Evolutionary conservation across 495 filamentous ascomycete genomes (phyloP).

Genomic region (Talaromyces nanjingensis): DNA sequence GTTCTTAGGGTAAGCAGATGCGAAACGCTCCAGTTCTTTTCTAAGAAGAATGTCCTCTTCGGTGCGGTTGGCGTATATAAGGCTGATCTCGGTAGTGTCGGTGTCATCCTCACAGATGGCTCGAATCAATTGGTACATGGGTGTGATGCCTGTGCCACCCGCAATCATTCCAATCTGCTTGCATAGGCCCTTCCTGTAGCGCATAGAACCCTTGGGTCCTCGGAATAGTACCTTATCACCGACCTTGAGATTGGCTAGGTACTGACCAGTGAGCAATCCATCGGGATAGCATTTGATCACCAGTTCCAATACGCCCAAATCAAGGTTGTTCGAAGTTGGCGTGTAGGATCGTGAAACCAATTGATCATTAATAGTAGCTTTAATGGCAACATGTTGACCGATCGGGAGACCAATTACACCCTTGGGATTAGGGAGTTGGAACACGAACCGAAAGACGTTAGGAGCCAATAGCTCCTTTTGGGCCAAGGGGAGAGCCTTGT

Average conservation of each 20-base stretch:
- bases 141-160: constrained; percentile 10
- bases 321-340: constrained; percentile 44
- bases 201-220: constrained; percentile 43
- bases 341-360: constrained; percentile 42
- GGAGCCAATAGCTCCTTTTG: constrained; percentile 34
- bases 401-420: constrained; percentile 44
- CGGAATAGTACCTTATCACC: constrained; percentile 39
- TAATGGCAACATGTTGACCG: constrained; percentile 48
- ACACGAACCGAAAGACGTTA: constrained; percentile 42
- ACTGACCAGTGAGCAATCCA: constrained; percentile 39
- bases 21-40: constrained; percentile 42
- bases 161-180: constrained; percentile 24
- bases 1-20: constrained; percentile 27
- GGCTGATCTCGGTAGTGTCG: constrained; percentile 40
- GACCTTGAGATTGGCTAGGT: constrained; percentile 35
- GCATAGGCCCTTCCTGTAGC: constrained; percentile 27
- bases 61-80: constrained; percentile 40
- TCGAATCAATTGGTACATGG: constrained; percentile 50
- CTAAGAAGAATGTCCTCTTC: constrained; percentile 35
- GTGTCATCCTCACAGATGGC: constrained; percentile 43
- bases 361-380: constrained; percentile 34
- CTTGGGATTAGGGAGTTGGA: constrained; percentile 34
- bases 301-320: constrained; percentile 38
- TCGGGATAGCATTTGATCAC: constrained; percentile 43
- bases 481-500: constrained; percentile 36